Conservation (phyloP, 257 asterid species). For the Solanum bulbocastanum region DNA sequence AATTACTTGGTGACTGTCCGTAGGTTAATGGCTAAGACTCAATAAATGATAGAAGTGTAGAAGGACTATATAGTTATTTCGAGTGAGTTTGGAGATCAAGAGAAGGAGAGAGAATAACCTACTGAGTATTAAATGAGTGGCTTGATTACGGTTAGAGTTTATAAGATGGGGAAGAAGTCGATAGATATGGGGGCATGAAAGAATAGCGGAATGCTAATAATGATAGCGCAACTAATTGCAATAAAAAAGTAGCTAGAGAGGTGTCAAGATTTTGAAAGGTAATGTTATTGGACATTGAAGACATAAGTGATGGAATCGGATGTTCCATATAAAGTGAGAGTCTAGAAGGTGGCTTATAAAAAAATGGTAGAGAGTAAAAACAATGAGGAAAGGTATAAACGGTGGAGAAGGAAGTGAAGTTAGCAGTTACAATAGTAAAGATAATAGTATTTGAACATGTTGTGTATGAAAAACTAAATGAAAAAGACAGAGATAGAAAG, state of each 20-base stretch:
- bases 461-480: not conserved
- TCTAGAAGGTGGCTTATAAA: not conserved
- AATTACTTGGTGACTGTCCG: not conserved
- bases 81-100: not conserved
- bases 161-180: not conserved
- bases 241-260: too few relatives aligned
- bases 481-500: not conserved
- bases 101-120: not conserved
- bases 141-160: not conserved
- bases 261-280: too few relatives aligned
- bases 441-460: not conserved
- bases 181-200: not conserved
- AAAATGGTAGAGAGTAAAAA: not conserved
- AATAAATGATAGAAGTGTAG: too few relatives aligned
- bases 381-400: not conserved
- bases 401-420: not conserved
- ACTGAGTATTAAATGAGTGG: too few relatives aligned
- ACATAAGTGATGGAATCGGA: too few relatives aligned
- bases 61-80: not conserved
- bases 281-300: not conserved
- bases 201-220: not conserved
- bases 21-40: not conserved
- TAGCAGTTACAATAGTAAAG: too few relatives aligned
- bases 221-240: too few relatives aligned
- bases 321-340: not conserved